Evolutionary conservation across 352 stramenopile species (phyloP).

Genomic region (Phytophthora syringae): DNA sequence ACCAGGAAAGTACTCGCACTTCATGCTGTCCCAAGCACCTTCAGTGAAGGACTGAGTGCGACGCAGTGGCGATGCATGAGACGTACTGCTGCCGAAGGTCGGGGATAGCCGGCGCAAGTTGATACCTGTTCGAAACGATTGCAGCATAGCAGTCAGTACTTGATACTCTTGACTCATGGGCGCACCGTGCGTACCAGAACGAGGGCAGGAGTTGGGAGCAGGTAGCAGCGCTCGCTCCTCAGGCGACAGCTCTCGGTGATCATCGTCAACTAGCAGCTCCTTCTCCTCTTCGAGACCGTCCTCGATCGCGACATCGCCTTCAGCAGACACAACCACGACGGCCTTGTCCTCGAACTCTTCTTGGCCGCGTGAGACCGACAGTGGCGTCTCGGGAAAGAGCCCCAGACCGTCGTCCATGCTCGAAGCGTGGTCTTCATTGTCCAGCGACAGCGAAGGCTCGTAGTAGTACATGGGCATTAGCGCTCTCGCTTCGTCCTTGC

Average conservation of each 20-base stretch:
- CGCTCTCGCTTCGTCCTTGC: constrained; percentile 28
- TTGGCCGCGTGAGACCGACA: constrained; percentile 10
- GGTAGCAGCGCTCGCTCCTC: constrained; percentile 33
- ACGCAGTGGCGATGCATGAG: constrained; percentile 11
- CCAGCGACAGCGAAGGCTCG: constrained; percentile 44
- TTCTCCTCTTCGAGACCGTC: constrained; percentile 15
- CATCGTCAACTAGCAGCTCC: not conserved
- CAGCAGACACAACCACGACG: constrained; percentile 29
- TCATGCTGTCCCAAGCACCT: constrained; percentile 12
- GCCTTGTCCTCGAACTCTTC: constrained; percentile 26
- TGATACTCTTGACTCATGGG: not conserved
- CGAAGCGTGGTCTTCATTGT: constrained; percentile 28
- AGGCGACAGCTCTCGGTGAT: constrained; percentile 16
- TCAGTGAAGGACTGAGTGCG: constrained; percentile 30
- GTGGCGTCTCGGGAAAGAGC: constrained; percentile 25
- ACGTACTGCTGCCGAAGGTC: constrained; percentile 34
- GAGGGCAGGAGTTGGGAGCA: constrained; percentile 40
- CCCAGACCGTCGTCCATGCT: constrained; percentile 23
- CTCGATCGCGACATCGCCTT: constrained; percentile 30
- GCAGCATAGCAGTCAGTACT: constrained; percentile 4
- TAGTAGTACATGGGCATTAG: constrained; percentile 51
- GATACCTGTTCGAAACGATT: constrained; percentile 19
- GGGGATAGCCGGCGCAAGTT: constrained; percentile 37
- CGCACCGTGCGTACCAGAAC: constrained; percentile 21
- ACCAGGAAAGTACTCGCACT: not conserved